phyloP scores from a whole-genome alignment of 345 rosid genomes.

The Populus simonii region DNA sequence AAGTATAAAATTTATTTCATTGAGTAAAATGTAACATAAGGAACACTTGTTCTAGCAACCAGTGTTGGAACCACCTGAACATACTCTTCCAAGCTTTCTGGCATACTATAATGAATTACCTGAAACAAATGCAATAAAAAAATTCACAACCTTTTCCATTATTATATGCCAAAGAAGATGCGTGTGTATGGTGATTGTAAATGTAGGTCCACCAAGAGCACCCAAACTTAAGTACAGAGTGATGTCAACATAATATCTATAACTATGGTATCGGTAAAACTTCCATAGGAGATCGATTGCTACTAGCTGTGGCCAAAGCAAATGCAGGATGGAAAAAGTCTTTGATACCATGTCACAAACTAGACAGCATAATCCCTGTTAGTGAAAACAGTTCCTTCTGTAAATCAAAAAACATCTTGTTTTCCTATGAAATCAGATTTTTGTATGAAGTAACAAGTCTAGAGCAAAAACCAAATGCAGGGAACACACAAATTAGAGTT shows the following conservation, averaged over 20 bases:
- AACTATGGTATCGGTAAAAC: not conserved
- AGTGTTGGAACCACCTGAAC: conserved; percentile 62
- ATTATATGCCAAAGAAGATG: not conserved
- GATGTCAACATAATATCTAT: not conserved
- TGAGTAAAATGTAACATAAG: conserved; percentile 5
- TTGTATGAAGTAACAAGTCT: no score
- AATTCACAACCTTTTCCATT: not conserved
- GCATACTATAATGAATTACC: conserved; percentile 92
- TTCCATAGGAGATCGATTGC: not conserved
- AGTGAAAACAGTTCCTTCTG: not conserved
- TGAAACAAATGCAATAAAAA: conserved; percentile 34
- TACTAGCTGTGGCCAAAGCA: not conserved
- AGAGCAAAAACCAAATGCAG: no score
- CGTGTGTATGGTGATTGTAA: not conserved
- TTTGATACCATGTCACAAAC: not conserved
- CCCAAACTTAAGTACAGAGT: not conserved
- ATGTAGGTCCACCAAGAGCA: not conserved
- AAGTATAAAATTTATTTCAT: conserved; percentile 17
- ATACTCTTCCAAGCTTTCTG: conserved; percentile 98
- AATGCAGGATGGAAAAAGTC: not conserved
- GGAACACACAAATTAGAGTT: no score
- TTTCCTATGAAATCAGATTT: not conserved
- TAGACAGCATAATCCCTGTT: no score
- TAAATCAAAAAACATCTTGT: no score
- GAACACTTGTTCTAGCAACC: conserved; percentile 14